Conservation (phyloP, 2,329 filamentous ascomycete species). For the Chrysoporthe austroafricana region DNA sequence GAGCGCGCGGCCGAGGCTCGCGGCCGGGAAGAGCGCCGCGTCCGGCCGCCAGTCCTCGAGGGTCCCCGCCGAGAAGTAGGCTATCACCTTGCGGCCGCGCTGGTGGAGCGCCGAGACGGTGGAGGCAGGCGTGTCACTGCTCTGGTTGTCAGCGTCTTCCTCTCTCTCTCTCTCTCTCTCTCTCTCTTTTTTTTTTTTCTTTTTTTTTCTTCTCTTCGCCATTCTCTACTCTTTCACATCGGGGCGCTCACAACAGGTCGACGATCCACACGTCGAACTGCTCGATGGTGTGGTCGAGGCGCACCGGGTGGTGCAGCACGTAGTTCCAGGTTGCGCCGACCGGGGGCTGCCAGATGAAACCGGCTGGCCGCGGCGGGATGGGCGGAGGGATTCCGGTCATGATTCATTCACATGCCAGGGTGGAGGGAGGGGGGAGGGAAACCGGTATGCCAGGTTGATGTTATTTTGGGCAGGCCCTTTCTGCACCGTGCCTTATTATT, state of each 20-base stretch:
- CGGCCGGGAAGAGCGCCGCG: slow-evolving; percentile 45
- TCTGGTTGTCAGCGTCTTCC: not conserved
- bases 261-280: slow-evolving; percentile 24
- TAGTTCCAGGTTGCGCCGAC: slow-evolving; percentile 26
- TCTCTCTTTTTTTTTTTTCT: not conserved
- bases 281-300: slow-evolving; percentile 24
- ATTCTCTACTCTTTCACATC: too few relatives aligned
- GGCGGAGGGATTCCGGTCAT: slow-evolving; percentile 13
- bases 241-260: slow-evolving; percentile 22
- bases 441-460: not conserved
- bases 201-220: not conserved
- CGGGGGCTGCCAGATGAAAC: slow-evolving; percentile 26
- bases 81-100: slow-evolving; percentile 58
- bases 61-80: slow-evolving; percentile 66
- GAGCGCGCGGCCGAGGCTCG: slow-evolving; percentile 54
- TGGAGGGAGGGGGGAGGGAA: slow-evolving; percentile 22
- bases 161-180: not conserved
- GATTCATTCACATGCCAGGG: not conserved
- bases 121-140: slow-evolving; percentile 28
- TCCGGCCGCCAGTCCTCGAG: slow-evolving; percentile 60
- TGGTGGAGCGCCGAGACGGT: slow-evolving; percentile 49
- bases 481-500: too few relatives aligned
- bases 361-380: slow-evolving; percentile 23
- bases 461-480: not conserved
- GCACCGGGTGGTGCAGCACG: slow-evolving; percentile 26